Conservation (phyloP, 2,329 filamentous ascomycete species). For the Hymenotorrendiella dingleyae region DNA sequence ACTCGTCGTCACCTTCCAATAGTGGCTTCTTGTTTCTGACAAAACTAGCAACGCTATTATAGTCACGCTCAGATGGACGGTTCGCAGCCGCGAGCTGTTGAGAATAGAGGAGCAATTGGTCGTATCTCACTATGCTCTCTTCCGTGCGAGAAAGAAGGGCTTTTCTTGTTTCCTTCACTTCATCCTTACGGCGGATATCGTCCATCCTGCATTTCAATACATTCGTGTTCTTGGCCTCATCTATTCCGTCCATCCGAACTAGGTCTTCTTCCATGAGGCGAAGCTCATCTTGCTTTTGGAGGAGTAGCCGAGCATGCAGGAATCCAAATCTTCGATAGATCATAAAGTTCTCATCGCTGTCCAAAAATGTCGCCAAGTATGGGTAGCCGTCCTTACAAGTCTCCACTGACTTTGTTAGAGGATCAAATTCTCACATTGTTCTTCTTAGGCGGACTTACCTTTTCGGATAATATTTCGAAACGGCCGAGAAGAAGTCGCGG, state of each 20-base stretch:
- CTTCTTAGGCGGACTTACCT: too few species aligned
- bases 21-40: too few species aligned
- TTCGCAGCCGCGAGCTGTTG: too few species aligned
- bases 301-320: slow-evolving; percentile 32
- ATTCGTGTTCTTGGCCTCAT: neutral
- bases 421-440: too few species aligned
- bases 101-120: neutral
- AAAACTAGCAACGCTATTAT: too few species aligned
- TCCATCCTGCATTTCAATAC: neutral
- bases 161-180: neutral
- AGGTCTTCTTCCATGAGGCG: slow-evolving; percentile 11
- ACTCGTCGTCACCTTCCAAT: too few species aligned
- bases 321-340: slow-evolving; percentile 37
- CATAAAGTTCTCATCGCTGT: slow-evolving; percentile 36
- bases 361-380: slow-evolving; percentile 32
- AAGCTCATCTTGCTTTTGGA: slow-evolving; percentile 20
- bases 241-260: slow-evolving; percentile 7
- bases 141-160: neutral
- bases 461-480: too few species aligned
- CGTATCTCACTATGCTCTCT: neutral
- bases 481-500: too few species aligned
- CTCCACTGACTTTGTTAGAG: too few species aligned
- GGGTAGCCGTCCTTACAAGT: slow-evolving; percentile 31
- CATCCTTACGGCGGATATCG: neutral
- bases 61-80: too few species aligned